Evolutionary conservation across 2,329 filamentous ascomycete genomes (phyloP).

Genomic region (Colletotrichum karsti): DNA sequence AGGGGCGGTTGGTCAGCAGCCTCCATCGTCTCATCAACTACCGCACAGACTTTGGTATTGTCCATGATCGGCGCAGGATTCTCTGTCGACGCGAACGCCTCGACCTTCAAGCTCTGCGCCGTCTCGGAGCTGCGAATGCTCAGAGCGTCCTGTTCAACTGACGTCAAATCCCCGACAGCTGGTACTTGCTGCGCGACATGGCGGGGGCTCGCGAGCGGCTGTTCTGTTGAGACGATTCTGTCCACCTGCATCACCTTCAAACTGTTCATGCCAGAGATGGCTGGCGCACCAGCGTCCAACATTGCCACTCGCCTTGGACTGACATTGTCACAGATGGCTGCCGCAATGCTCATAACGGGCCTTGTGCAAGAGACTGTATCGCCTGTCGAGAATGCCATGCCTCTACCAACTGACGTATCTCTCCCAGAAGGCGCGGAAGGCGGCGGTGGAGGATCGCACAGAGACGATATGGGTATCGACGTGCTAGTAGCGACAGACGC

Average conservation of each 20-base stretch:
- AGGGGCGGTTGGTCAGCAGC: conserved; percentile 25
- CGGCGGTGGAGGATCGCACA: conserved; percentile 25
- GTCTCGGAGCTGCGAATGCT: conserved; percentile 9
- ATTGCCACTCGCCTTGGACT: neutral
- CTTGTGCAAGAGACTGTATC: neutral
- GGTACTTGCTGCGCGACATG: neutral
- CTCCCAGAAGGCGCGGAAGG: neutral
- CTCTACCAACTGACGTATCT: neutral
- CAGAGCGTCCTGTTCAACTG: conserved; percentile 10
- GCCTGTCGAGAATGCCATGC: neutral
- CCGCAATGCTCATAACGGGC: conserved; percentile 23
- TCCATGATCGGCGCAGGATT: conserved; percentile 19
- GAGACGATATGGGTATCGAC: conserved; percentile 24
- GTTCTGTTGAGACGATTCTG: neutral
- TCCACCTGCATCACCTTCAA: conserved; percentile 12
- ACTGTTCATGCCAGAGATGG: neutral
- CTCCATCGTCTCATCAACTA: conserved; percentile 21
- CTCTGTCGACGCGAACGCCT: conserved; percentile 11
- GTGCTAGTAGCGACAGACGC: conserved; percentile 4
- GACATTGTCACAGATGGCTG: conserved; percentile 2
- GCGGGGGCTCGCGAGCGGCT: neutral
- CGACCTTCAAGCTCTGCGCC: conserved; percentile 8
- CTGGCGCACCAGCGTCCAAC: neutral
- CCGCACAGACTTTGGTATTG: conserved; percentile 17
- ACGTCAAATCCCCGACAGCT: conserved; percentile 5